These are phyloP conservation scores for maize (Zea mays) DNA, from an alignment of 176 grass and related monocot genomes.

Conservation along the genomic window Zm-B73-REFERENCE-NAM-5.0 NC_050103.1:2618501-2619000, in stretches of 20 bases:
- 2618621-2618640: neutral
- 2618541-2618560: conserved; percentile 14
- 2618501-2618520: neutral
- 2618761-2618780: neutral
- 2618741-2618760: neutral
- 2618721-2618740: neutral
- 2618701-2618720: neutral
- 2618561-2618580: neutral
- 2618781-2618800: neutral
- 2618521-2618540: conserved; percentile 1
- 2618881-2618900: too few relatives aligned
- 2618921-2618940: neutral
- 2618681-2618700: neutral
- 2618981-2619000: neutral
- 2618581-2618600: neutral
- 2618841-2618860: neutral
- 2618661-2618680: neutral
- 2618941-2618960: neutral
- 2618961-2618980: neutral
- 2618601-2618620: conserved; percentile 1
- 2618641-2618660: neutral
- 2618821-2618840: neutral
- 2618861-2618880: neutral
- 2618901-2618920: neutral
- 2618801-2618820: neutral